Conservation (phyloP, 1,284 basidiomycete genomes). For the Gomphus bonarii region DNA sequence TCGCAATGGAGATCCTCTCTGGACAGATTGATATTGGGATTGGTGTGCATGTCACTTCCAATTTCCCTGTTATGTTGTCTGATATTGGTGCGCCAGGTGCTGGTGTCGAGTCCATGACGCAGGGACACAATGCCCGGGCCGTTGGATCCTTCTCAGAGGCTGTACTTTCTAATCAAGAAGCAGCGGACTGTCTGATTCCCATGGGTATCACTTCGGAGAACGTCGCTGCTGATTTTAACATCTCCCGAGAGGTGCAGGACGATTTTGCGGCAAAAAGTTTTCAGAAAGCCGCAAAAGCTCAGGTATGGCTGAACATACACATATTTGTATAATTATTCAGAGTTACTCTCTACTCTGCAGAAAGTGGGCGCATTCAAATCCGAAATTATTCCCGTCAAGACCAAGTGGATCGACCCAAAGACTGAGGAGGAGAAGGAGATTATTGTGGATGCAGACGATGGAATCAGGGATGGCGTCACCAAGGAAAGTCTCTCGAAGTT, state of each 20-base stretch:
- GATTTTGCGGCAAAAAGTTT: slow-evolving; percentile 80
- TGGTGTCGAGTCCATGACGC: slow-evolving; percentile 95
- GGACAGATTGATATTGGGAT: slow-evolving; percentile 93
- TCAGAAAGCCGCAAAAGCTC: slow-evolving; percentile 80
- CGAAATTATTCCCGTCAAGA: slow-evolving; percentile 85
- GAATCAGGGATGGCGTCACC: slow-evolving; percentile 87
- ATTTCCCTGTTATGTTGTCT: slow-evolving; percentile 4
- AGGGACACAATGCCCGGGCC: slow-evolving; percentile 66
- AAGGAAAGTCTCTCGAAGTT: slow-evolving; percentile 80
- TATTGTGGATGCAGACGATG: slow-evolving; percentile 84
- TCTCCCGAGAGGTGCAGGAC: slow-evolving; percentile 74
- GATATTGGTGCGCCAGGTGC: slow-evolving; percentile 62
- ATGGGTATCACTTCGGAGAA: slow-evolving; percentile 99
- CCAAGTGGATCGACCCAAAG: slow-evolving; percentile 74
- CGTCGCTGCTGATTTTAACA: slow-evolving; percentile 71
- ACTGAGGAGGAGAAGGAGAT: slow-evolving; percentile 73
- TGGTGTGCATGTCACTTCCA: slow-evolving; percentile 36
- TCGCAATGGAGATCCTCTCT: slow-evolving; percentile 79
- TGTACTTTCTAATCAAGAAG: slow-evolving; percentile 69
- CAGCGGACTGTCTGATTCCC: slow-evolving; percentile 88
- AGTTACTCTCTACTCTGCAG: slow-evolving; percentile 12
- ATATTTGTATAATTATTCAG: not conserved
- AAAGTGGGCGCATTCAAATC: slow-evolving; percentile 86
- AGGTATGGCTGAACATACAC: slow-evolving; percentile 22
- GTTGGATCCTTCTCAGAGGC: slow-evolving; percentile 70